phyloP scores from a whole-genome alignment of 306 rosid genomes.

The Quercus variabilis region DNA sequence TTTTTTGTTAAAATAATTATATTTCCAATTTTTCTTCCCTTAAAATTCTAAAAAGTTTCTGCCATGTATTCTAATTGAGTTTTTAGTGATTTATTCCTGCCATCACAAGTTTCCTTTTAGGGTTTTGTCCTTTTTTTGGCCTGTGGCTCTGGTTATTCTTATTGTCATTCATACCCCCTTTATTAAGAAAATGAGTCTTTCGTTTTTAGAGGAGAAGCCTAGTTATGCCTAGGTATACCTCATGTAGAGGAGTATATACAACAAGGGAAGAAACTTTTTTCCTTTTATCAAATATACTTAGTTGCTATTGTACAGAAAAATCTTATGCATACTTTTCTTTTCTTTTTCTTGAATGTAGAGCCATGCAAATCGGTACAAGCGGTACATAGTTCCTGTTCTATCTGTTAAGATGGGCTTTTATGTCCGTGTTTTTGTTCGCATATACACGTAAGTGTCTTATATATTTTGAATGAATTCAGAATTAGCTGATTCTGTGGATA shows the following conservation, averaged over 20 bases:
- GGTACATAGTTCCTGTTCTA: conserved; percentile 92
- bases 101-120: not conserved
- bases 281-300: not conserved
- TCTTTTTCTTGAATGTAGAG: conserved; percentile 62
- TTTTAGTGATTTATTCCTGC: not conserved
- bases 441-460: conserved; percentile 62
- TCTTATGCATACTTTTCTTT: not conserved
- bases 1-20: no score
- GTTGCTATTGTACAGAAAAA: not conserved
- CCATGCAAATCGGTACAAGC: conserved; percentile 96
- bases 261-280: not conserved
- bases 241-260: not conserved
- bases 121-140: not conserved
- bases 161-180: no score
- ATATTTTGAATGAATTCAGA: not conserved
- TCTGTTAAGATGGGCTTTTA: conserved; percentile 93
- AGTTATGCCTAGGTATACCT: not conserved
- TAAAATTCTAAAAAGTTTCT: not conserved
- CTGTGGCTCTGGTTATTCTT: not conserved
- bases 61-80: not conserved
- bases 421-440: conserved; percentile 89
- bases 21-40: not conserved
- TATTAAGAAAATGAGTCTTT: not conserved
- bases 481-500: conserved; percentile 11
- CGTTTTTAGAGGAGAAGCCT: not conserved